Evolutionary conservation across 1,284 basidiomycete species (phyloP), one percentile per base, ranked within the genome.

Genomic region (Malassezia vespertilionis): DNA sequence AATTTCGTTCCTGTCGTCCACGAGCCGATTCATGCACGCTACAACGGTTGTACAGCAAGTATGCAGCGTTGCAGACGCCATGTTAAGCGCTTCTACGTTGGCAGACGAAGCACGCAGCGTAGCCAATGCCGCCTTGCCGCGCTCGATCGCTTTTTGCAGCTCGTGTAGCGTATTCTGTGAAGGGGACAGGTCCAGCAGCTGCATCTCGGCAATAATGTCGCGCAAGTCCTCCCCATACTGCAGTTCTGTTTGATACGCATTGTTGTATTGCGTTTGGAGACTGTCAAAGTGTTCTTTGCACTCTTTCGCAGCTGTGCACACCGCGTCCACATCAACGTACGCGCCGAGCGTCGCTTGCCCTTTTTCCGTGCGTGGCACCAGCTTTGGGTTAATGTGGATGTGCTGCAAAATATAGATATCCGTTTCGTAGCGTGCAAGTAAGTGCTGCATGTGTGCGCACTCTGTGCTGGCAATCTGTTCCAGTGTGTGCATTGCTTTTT

Each of bases 1-100:
- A 17, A 69, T 59, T 30, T 69, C 65, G 40, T 69, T 69, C 17
- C 58, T 57, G 40, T 69, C 67, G n/a, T 61, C 53, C 4, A 53
- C 57, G 24, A 69, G 46, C 59, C 31, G n/a, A 18, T 33, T 33
- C 11, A n/a, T n/a, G 61, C 63, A 65, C 10, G 61, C 63, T 9
- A 28, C 27, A 7, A 28, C 27, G 12, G 20, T 24, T n/a, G n/a
- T n/a, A n/a, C n/a, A n/a, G n/a, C n/a, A n/a, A n/a, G n/a, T n/a
- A n/a, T n/a, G n/a, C n/a, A n/a, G n/a, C 12, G 8, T 12, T n/a
- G 12, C n/a, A n/a, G 23, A 22, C n/a, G n/a, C n/a, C n/a, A n/a
- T n/a, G n/a, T n/a, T n/a, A 7, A 28, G 12, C 26, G 7, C 8
- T 12, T 7, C 26, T 12, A 28, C n/a, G 17, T 38, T 23, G 27